Percentiles rank a stretch among this genome's conserved stretches.
Conservation (phyloP, 495 filamentous ascomycete genomes). For the Tuber microsphaerosporum region DNA sequence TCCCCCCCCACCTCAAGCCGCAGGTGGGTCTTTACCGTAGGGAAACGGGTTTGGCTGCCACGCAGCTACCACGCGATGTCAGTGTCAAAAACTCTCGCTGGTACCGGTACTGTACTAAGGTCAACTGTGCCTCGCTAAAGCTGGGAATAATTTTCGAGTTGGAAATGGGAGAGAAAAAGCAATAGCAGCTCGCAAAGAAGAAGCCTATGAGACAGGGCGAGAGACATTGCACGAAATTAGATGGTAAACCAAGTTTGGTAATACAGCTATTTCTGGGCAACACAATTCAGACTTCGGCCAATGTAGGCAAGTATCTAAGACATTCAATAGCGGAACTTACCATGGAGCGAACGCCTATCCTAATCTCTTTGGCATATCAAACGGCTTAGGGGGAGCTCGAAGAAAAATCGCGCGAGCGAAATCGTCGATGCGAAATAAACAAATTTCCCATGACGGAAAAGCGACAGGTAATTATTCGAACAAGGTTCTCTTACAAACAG, state of each 20-base stretch:
- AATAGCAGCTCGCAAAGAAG: conserved; percentile 18
- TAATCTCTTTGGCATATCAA: conserved; percentile 2
- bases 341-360: background rate
- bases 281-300: conserved; percentile 5
- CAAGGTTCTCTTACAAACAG: background rate
- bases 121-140: conserved; percentile 16
- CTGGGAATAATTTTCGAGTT: background rate
- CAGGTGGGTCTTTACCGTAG: conserved; percentile 7
- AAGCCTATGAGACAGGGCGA: conserved; percentile 22
- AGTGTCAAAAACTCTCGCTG: conserved; percentile 28
- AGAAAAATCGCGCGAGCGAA: background rate
- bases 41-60: conserved; percentile 37
- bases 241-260: conserved; percentile 25
- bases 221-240: conserved; percentile 16
- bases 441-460: conserved; percentile 3
- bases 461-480: conserved; percentile 2
- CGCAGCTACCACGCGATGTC: conserved; percentile 38
- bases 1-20: conserved; percentile 25
- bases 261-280: conserved; percentile 13
- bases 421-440: conserved; percentile 3
- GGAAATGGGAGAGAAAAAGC: conserved; percentile 23
- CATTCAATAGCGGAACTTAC: conserved; percentile 20
- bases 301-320: conserved; percentile 18
- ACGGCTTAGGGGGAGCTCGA: background rate
- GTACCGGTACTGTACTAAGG: conserved; percentile 2